Evolutionary conservation across 164 flowering plant genomes (phyloP).

Genomic region (Aristolochia californica): DNA sequence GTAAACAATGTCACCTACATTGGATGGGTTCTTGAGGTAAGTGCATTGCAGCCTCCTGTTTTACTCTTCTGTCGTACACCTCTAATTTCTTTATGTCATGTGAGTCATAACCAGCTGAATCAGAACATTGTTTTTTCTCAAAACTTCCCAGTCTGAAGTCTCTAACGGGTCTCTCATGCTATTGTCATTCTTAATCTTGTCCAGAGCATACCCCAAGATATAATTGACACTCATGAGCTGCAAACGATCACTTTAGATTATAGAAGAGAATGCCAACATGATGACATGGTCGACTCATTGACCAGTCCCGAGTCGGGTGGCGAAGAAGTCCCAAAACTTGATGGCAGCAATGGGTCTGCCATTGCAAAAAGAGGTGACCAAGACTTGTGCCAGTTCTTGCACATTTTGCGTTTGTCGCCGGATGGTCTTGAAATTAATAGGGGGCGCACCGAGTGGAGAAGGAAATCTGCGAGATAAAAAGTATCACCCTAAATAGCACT

Average conservation of each 20-base stretch:
- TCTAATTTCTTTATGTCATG: too few relatives aligned
- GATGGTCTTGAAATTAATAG: conserved; percentile 76
- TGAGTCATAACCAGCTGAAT: not conserved
- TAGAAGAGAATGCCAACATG: conserved; percentile 83
- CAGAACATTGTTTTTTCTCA: not conserved
- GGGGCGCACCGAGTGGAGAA: conserved; percentile 90
- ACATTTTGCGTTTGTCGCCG: conserved; percentile 56
- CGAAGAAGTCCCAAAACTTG: conserved; percentile 18
- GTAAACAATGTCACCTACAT: conserved; percentile 94
- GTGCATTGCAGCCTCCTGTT: conserved; percentile 3
- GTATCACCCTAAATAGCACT: not conserved
- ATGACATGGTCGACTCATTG: conserved; percentile 80
- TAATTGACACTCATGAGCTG: conserved; percentile 71
- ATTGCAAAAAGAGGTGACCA: conserved; percentile 11
- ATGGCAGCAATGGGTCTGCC: conserved; percentile 54
- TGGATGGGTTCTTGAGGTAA: conserved; percentile 97
- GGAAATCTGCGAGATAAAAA: conserved; percentile 30
- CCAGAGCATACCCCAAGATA: conserved; percentile 92
- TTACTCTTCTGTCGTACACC: not conserved
- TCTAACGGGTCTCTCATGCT: not conserved
- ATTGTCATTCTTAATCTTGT: not conserved
- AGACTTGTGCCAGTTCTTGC: conserved; percentile 47
- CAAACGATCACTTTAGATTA: conserved; percentile 79
- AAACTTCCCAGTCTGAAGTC: not conserved
- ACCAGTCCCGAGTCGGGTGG: conserved; percentile 44